Evolutionary conservation across 2,329 filamentous ascomycete species (phyloP).

Genomic region (Rutstroemia sp.): DNA sequence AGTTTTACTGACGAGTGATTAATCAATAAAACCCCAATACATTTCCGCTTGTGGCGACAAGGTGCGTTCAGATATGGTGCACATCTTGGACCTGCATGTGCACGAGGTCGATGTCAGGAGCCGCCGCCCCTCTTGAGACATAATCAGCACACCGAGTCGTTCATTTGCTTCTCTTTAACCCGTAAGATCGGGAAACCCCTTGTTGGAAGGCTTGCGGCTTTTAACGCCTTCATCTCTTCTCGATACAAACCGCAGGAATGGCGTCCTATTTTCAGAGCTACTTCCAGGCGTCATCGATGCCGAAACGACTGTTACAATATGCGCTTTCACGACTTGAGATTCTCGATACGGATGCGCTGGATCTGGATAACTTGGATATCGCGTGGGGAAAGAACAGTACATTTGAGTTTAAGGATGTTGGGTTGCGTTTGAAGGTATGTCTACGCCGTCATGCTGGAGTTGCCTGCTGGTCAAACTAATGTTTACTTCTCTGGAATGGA

Average conservation of each 20-base stretch:
- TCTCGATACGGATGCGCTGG: conserved; percentile 78
- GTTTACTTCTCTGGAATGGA: neutral
- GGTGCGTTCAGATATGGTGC: conserved; percentile 5
- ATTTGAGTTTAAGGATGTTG: conserved; percentile 81
- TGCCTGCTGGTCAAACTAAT: neutral
- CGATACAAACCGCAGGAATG: conserved; percentile 19
- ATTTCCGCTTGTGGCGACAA: neutral
- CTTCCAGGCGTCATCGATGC: conserved; percentile 54
- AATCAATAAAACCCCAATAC: neutral
- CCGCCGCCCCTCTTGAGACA: conserved; percentile 15
- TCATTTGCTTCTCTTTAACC: neutral
- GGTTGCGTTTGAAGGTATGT: conserved; percentile 67
- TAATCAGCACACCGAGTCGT: conserved; percentile 6
- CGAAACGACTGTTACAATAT: conserved; percentile 84
- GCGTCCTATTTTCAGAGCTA: conserved; percentile 29
- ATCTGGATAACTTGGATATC: conserved; percentile 80
- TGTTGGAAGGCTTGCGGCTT: conserved; percentile 4
- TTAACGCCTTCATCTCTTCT: neutral
- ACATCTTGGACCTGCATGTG: conserved; percentile 10
- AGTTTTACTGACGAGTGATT: neutral
- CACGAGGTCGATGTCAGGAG: conserved; percentile 23
- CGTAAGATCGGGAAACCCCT: neutral
- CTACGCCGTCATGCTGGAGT: conserved; percentile 1
- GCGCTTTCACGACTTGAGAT: conserved; percentile 76
- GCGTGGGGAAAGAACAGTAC: conserved; percentile 74